Evolutionary conservation across 352 stramenopile genomes (phyloP), one percentile per base, ranked within the genome.

Genomic region (Phytopythium kandeliae): DNA sequence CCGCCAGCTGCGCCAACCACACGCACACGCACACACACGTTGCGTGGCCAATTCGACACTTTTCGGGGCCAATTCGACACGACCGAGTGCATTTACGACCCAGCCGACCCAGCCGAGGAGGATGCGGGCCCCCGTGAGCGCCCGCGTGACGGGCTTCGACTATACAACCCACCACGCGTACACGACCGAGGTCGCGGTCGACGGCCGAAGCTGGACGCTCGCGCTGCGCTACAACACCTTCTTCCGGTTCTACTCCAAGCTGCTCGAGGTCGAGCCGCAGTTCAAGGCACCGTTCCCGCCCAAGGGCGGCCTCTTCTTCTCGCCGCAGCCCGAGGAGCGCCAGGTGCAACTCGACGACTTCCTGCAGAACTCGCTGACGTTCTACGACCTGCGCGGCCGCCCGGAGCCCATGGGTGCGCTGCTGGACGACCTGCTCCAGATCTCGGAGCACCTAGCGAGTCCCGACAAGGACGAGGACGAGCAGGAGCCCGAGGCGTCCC

Each of bases 321-420:
- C 70, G 26, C 73, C 77, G 17, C 34, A 62, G 30, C 79, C 79
- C 4, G 60, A 73, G 41, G 63, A 86, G 51, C 74, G 79, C 10
- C 65, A 85, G 55, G 60, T 65, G 28, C 70, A 85, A 48, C 64
- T 90, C 31, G 62, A 88, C 49, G 77, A 81, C 21, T 90, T 90
- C 49, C 21, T 90, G 35, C 48, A 73, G 44, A 68, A 65, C 36
- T 74, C 63, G 30, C 51, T 88, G n/a, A 63, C 63, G 50, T 75
- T 84, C 48, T 79, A 78, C 35, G 66, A 71, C 42, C 65, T 72
- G 59, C 63, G 62, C 10, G 45, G 63, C 30, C 66, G 70, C 38
- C 68, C 74, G 5, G 52, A 65, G 28, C 58, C 60, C 46, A 71
- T 87, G 51, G 46, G 59, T 26, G 60, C 62, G 16, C 54, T 88